Evolutionary conservation across 176 grass and related monocot species (phyloP).

Genomic region (Aegilops bicornis): DNA sequence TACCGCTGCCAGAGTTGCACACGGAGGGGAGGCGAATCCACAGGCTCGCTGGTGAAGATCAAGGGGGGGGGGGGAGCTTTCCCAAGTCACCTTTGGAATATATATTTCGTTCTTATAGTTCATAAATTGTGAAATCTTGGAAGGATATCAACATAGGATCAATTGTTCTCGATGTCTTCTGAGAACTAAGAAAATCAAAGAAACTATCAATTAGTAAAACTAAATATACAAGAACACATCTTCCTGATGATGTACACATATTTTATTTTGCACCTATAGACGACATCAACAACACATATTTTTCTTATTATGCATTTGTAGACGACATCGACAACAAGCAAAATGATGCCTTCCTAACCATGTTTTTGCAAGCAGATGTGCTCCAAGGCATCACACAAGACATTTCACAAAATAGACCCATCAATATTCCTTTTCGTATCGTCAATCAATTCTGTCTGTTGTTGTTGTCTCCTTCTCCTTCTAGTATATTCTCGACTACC

Average conservation of each 20-base stretch:
- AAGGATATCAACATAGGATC: too few species aligned
- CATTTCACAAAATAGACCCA: neutral
- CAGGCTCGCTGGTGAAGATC: too few species aligned
- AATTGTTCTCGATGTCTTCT: too few species aligned
- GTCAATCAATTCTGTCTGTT: neutral
- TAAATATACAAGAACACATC: neutral
- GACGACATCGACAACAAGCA: neutral
- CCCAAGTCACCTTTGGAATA: too few species aligned
- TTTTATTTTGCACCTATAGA: neutral
- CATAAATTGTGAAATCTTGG: too few species aligned
- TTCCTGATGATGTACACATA: neutral
- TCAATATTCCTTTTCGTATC: neutral
- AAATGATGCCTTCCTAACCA: neutral
- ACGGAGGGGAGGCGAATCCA: too few species aligned
- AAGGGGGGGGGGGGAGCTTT: too few species aligned
- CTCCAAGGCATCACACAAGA: neutral
- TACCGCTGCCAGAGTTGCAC: too few species aligned
- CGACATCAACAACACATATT: too few species aligned
- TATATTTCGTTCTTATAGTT: too few species aligned
- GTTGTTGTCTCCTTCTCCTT: neutral
- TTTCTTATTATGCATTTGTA: neutral
- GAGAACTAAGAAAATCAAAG: too few species aligned
- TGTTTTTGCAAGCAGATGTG: neutral
- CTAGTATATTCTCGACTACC: neutral
- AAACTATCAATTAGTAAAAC: too few species aligned